Evolutionary conservation across 2,329 filamentous ascomycete genomes (phyloP).

Genomic region (Venturiaceae sp.): DNA sequence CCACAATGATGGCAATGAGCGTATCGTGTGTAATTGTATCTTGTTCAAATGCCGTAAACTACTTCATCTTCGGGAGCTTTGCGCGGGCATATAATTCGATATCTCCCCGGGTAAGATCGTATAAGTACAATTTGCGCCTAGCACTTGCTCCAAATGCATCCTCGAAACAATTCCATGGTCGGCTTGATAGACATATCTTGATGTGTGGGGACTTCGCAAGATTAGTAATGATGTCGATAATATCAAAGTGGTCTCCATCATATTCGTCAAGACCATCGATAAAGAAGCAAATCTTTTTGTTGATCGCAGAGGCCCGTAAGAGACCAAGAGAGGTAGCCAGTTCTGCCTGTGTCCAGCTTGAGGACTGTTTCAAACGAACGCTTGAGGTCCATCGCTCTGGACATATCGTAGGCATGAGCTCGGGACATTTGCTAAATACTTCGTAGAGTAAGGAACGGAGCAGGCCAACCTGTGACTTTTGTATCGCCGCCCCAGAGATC

Average conservation of each 20-base stretch:
- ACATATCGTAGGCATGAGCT: neutral
- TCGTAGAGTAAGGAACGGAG: neutral
- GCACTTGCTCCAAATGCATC: neutral
- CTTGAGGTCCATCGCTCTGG: neutral
- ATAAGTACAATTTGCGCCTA: neutral
- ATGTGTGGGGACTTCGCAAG: neutral
- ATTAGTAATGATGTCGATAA: neutral
- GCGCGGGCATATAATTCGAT: neutral
- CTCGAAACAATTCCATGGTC: slow-evolving; percentile 5
- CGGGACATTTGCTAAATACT: neutral
- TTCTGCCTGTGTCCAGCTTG: too few species aligned
- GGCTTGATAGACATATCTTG: slow-evolving; percentile 9
- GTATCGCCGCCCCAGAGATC: neutral
- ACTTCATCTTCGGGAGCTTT: neutral
- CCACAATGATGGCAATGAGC: neutral
- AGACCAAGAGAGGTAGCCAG: too few species aligned
- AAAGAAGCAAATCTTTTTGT: slow-evolving; percentile 1
- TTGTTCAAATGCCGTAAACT: neutral
- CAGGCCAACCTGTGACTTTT: neutral
- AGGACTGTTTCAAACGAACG: too few species aligned
- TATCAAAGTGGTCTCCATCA: neutral
- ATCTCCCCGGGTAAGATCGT: slow-evolving; percentile 1
- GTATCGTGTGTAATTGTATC: too few species aligned
- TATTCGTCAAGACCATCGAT: slow-evolving; percentile 4
- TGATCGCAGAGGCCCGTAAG: neutral